These are phyloP conservation scores for Galerina sulciceps DNA, from an alignment of 768 basidiomycete genomes.

Conservation along the genomic window DNA sequence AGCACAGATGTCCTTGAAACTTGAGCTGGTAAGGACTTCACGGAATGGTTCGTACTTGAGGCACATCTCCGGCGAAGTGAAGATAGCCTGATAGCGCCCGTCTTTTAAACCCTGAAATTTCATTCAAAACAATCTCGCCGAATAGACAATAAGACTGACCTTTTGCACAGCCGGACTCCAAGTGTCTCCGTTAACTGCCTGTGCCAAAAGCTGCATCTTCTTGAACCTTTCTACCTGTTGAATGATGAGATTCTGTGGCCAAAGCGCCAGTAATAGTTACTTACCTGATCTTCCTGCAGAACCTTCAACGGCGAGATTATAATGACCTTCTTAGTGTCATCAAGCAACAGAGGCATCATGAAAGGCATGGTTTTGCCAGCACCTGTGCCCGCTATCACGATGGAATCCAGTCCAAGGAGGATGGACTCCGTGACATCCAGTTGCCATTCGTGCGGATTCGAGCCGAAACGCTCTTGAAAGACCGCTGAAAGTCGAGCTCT, in stretches of 20 bases:
- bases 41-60: conserved; percentile 33
- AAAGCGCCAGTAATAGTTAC: not conserved
- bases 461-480: conserved; percentile 12
- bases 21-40: conserved; percentile 19
- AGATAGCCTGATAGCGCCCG: conserved; percentile 26
- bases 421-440: conserved; percentile 40
- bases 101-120: conserved; percentile 26
- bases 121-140: not conserved
- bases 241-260: conserved; percentile 12
- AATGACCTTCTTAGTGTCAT: conserved; percentile 26
- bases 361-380: conserved; percentile 43
- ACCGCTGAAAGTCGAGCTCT: not conserved
- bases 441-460: conserved; percentile 38
- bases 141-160: conserved; percentile 23
- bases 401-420: conserved; percentile 33
- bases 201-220: conserved; percentile 29
- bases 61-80: conserved; percentile 45
- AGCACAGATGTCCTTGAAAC: conserved; percentile 24
- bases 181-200: conserved; percentile 40
- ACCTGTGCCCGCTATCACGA: conserved; percentile 41
- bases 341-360: conserved; percentile 31
- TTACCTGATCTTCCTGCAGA: conserved; percentile 40
- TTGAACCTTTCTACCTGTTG: conserved; percentile 27
- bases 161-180: conserved; percentile 28
- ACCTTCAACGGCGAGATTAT: conserved; percentile 42